Conservation (phyloP, 148 eudicot genomes). For the Amaranthus cruentus region DNA sequence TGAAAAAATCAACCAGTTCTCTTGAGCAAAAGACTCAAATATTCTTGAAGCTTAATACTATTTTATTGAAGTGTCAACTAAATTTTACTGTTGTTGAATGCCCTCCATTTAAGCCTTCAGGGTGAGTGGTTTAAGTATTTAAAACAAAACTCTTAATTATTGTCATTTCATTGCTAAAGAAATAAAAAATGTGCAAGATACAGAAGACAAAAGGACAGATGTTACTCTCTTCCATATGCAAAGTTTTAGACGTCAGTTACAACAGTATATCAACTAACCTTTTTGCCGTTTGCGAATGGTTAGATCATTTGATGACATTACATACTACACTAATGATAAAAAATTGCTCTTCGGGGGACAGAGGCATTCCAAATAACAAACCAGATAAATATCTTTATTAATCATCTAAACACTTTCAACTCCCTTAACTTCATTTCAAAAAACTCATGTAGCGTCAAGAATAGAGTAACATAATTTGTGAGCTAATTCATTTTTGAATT, state of each 20-base stretch:
- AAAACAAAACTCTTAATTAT: too few species aligned
- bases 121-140: too few species aligned
- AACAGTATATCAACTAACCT: neutral
- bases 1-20: slow-evolving; percentile 30
- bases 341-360: too few species aligned
- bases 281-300: neutral
- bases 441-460: neutral
- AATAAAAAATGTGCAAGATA: neutral
- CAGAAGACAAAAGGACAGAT: neutral
- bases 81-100: neutral
- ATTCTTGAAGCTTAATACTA: neutral
- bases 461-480: too few species aligned
- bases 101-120: neutral
- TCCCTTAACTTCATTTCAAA: neutral
- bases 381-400: neutral
- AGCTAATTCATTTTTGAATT: too few species aligned
- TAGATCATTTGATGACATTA: neutral
- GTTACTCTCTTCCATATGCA: neutral
- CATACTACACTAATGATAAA: neutral
- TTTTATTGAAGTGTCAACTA: neutral
- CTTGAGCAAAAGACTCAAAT: neutral
- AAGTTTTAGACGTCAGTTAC: neutral
- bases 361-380: neutral
- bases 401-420: neutral
- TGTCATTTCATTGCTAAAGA: neutral